Conservation (phyloP, 1,284 basidiomycete genomes). For the Cutaneotrichosporon dermatis region DNA sequence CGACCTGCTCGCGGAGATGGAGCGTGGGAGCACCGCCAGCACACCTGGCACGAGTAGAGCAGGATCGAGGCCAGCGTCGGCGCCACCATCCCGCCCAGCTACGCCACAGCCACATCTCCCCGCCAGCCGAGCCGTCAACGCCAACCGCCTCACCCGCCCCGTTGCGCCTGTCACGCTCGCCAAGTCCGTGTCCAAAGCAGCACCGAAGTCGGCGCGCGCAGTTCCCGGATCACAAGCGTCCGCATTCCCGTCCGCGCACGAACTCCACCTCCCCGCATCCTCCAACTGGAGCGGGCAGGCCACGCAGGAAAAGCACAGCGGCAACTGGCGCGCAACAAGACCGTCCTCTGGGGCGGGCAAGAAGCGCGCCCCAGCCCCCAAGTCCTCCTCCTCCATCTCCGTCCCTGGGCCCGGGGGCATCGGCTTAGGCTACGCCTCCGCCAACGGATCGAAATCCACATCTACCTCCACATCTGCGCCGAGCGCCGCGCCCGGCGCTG, state of each 20-base stretch:
- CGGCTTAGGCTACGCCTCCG: too few species aligned
- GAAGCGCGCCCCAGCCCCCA: too few species aligned
- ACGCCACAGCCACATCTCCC: background rate
- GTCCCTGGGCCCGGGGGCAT: too few species aligned
- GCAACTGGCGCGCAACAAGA: constrained; percentile 31
- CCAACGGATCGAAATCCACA: too few species aligned
- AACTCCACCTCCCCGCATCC: background rate
- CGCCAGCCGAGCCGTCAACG: constrained; percentile 5
- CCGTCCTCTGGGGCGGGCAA: too few species aligned
- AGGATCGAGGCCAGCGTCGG: background rate
- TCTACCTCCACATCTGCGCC: too few species aligned
- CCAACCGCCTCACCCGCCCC: constrained; percentile 12
- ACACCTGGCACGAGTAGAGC: too few species aligned
- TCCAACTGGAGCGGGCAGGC: background rate
- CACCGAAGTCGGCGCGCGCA: background rate
- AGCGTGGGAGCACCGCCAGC: too few species aligned
- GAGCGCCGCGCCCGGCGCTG: background rate
- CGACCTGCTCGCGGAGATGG: background rate
- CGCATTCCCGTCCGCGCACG: background rate
- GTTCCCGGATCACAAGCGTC: constrained; percentile 7
- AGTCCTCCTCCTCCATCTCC: too few species aligned
- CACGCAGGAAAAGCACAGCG: background rate
- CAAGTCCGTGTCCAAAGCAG: background rate
- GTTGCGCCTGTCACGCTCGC: too few species aligned
- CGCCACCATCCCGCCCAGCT: background rate